A percentile compares a stretch with the other conserved stretches of the same genome.
phyloP scores from a whole-genome alignment of 805 yeast genomes.

The Kodamaea laetipori region DNA sequence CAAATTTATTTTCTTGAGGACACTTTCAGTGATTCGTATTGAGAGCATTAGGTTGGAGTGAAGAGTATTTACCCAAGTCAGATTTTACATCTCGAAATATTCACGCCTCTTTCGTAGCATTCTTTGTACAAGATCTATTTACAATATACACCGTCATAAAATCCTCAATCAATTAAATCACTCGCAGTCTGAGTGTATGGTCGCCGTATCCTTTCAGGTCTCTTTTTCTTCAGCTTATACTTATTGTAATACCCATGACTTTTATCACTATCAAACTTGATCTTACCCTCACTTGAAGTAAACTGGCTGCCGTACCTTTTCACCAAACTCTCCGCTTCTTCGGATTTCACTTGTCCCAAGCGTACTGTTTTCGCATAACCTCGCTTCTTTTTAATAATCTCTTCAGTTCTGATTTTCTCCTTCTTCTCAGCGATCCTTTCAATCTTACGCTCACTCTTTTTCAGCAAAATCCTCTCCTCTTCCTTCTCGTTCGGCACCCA shows the following conservation, averaged over 20 bases:
- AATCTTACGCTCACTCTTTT: slow-evolving; percentile 21
- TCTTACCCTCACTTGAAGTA: slow-evolving; percentile 17
- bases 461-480: slow-evolving; percentile 34
- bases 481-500: slow-evolving; percentile 73
- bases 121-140: slow-evolving; percentile 10
- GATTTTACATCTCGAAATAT: too few species aligned
- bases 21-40: too few species aligned
- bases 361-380: slow-evolving; percentile 7
- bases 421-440: slow-evolving; percentile 10
- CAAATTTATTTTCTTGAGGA: too few species aligned
- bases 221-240: slow-evolving; percentile 9
- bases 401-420: slow-evolving; percentile 1
- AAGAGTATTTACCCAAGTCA: too few species aligned
- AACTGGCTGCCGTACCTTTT: slow-evolving; percentile 12
- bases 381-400: slow-evolving; percentile 2
- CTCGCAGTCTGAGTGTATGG: slow-evolving; percentile 28
- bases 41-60: too few species aligned
- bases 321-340: neutral
- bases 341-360: slow-evolving; percentile 6
- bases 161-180: slow-evolving; percentile 22
- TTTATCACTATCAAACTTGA: slow-evolving; percentile 17
- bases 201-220: slow-evolving; percentile 5
- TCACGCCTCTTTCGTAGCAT: too few species aligned
- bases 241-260: slow-evolving; percentile 17
- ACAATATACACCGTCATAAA: slow-evolving; percentile 1